These are phyloP conservation scores for Macrolepiota fuliginosa DNA, from an alignment of 768 basidiomycete genomes.

Conservation along the genomic window DNA sequence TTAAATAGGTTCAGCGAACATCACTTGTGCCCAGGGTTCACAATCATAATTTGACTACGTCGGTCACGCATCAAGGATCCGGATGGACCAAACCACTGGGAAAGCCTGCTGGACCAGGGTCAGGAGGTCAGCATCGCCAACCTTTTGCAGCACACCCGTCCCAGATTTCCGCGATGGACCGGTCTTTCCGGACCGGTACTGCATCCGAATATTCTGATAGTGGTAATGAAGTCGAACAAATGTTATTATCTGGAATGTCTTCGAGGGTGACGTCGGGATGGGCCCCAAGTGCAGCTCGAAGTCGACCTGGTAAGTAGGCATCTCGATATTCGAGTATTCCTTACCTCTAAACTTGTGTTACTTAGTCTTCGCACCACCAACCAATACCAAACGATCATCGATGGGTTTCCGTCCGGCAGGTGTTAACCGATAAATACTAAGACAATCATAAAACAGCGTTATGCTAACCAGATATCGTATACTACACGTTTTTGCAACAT, in stretches of 20 bases:
- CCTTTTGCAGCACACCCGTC: slow-evolving; percentile 31
- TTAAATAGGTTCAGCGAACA: slow-evolving; percentile 62
- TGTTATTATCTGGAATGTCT: slow-evolving; percentile 39
- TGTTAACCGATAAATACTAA: slow-evolving; percentile 15
- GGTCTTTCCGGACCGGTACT: slow-evolving; percentile 40
- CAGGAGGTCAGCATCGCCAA: slow-evolving; percentile 42
- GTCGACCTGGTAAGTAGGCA: slow-evolving; percentile 4
- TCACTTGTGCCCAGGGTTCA: slow-evolving; percentile 55
- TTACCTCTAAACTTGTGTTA: neutral
- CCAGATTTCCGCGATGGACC: slow-evolving; percentile 27
- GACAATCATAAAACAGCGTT: slow-evolving; percentile 8
- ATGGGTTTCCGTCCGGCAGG: slow-evolving; percentile 46
- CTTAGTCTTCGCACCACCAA: slow-evolving; percentile 41
- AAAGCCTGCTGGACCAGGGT: slow-evolving; percentile 12
- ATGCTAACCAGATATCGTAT: slow-evolving; percentile 9
- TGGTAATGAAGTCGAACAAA: slow-evolving; percentile 69
- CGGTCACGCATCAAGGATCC: slow-evolving; percentile 18
- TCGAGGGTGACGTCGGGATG: slow-evolving; percentile 13
- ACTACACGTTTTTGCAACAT: neutral
- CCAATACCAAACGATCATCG: slow-evolving; percentile 31
- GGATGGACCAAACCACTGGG: slow-evolving; percentile 4
- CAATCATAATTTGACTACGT: slow-evolving; percentile 23
- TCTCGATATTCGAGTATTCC: neutral
- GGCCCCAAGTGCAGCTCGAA: slow-evolving; percentile 1
- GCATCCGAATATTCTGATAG: slow-evolving; percentile 64